Conservation (phyloP, 768 basidiomycete species). For the Termitomyces sp. region DNA sequence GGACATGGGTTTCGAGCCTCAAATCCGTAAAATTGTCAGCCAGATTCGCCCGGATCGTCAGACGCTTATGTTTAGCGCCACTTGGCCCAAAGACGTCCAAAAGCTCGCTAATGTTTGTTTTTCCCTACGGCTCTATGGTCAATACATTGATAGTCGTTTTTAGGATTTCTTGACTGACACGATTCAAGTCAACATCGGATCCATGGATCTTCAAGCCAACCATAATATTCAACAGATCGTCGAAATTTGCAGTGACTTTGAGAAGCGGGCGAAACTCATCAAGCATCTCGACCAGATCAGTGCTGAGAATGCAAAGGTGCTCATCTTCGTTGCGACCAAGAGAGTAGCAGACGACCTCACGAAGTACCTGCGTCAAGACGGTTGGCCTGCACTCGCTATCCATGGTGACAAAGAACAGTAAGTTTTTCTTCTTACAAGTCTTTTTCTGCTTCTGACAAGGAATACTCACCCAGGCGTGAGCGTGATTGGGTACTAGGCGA, state of each 20-base stretch:
- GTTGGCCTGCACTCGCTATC: constrained; percentile 99
- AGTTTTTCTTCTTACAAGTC: constrained; percentile 19
- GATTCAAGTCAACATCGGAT: constrained; percentile 99
- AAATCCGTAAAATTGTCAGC: constrained; percentile 95
- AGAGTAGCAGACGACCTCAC: constrained; percentile 98
- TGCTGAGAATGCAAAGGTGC: constrained; percentile 94
- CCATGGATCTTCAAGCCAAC: constrained; percentile 97
- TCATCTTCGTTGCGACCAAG: constrained; percentile 98
- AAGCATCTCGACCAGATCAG: constrained; percentile 97
- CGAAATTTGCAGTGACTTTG: constrained; percentile 95
- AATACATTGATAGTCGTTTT: not conserved
- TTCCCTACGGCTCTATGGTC: not conserved
- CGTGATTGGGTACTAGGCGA: constrained; percentile 99
- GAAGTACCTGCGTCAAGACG: constrained; percentile 94
- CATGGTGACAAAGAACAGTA: constrained; percentile 99
- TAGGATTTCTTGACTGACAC: constrained; percentile 95
- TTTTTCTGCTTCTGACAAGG: not conserved
- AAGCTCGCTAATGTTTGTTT: constrained; percentile 78
- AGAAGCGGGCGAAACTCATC: constrained; percentile 94
- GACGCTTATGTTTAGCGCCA: constrained; percentile 98
- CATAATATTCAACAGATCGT: constrained; percentile 96
- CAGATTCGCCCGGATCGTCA: constrained; percentile 98
- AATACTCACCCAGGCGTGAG: constrained; percentile 59
- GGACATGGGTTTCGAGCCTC: constrained; percentile 99
- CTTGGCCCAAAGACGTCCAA: constrained; percentile 99